phyloP scores from a whole-genome alignment of 257 asterid species.

The Dorcoceras hygrometricum region DNA sequence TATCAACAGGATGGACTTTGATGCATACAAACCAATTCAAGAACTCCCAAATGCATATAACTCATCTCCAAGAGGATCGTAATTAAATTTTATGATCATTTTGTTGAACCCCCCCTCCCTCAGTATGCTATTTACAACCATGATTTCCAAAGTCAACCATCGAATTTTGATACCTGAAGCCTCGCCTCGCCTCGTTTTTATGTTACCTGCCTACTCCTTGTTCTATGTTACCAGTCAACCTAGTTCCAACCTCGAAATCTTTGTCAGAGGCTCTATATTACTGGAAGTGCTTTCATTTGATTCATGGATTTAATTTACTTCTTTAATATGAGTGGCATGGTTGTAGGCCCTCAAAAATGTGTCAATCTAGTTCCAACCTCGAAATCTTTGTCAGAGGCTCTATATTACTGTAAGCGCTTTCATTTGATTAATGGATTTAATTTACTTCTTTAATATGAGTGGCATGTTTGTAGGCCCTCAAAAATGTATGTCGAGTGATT shows the following conservation, averaged over 20 bases:
- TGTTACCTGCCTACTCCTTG: background rate
- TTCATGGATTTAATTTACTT: background rate
- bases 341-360: slow-evolving; percentile 77
- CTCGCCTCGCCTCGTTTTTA: slow-evolving; percentile 6
- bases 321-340: slow-evolving; percentile 26
- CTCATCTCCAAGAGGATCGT: background rate
- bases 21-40: background rate
- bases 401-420: background rate
- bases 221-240: slow-evolving; percentile 16
- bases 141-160: background rate
- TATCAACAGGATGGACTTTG: background rate
- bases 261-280: background rate
- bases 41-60: background rate
- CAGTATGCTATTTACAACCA: background rate
- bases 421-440: background rate
- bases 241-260: background rate
- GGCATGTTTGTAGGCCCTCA: slow-evolving; percentile 67
- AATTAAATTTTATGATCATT: slow-evolving; percentile 14
- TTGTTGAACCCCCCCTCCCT: background rate
- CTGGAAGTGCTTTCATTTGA: background rate
- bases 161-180: slow-evolving; percentile 5
- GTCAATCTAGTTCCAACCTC: background rate
- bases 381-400: background rate
- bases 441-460: slow-evolving; percentile 20
- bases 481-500: slow-evolving; percentile 62